Evolutionary conservation across 1,284 basidiomycete genomes (phyloP), one percentile per base, ranked within the genome.

Genomic region (Boletellus sp.): DNA sequence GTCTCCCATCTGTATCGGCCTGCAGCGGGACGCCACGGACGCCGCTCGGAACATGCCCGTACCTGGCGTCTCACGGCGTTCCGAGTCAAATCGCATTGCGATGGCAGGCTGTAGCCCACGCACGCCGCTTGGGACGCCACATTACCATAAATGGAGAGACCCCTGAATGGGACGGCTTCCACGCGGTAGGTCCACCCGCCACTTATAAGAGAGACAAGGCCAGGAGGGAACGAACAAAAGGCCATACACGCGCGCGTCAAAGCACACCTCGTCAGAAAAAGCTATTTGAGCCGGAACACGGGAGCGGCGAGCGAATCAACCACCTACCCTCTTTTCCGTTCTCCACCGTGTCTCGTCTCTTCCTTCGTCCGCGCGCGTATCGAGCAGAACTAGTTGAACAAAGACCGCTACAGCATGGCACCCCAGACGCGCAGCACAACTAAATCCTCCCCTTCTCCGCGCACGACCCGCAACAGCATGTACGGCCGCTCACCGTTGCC

Each of bases 401-500:
- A 32, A 4, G 10, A 50, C 47, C 7, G 3, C 28, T 24, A 43
- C 35, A 35, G 5, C 13, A 67, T 64, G 62, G 50, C 64, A 26
- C 65, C 65, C 42, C 59, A 54, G 41, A 65, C 65, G 0, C 59
- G 57, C 16, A 67, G 50, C 30, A 10, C 46, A 10, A 6, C 47
- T 30, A 65, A 52, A 24, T 1, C 30, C 4, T 32, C 30, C 30
- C 1, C 33, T 26, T 56, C 62, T 2, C 52, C 60, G 0, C 62
- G 62, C 37, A 38, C 26, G 10, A 64, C 65, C 5, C 59, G 53
- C 46, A 67, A 64, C 18, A 64, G 63, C 32, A 19, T 57, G 2
- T 60, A 55, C 16, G 63, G 63, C 19, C 49, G 62, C 5, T 32
- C 56, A 11, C 43, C 52, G 2, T 46, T 46, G 30, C 11, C 11